Conservation (phyloP, 176 grass and related monocot species). For the Aegilops tauschii region DNA sequence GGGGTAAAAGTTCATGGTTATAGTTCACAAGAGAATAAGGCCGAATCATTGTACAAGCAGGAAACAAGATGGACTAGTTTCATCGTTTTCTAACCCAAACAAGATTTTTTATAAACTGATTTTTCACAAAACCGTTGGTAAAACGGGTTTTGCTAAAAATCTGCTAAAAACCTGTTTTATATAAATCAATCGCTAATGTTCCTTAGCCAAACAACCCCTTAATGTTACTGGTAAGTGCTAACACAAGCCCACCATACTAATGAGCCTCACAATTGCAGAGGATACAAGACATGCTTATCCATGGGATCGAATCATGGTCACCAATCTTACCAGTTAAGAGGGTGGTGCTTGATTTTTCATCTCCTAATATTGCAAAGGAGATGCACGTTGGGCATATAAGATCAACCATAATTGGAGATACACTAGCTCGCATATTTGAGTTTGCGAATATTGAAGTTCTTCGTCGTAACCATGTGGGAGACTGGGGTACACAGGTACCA, state of each 20-base stretch:
- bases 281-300: conserved; percentile 83
- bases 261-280: conserved; percentile 44
- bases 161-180: too few species aligned
- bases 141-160: too few species aligned
- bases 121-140: too few species aligned
- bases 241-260: conserved; percentile 6
- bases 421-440: conserved; percentile 89
- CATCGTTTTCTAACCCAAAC: too few species aligned
- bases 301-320: conserved; percentile 77
- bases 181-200: too few species aligned
- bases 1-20: too few species aligned
- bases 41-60: too few species aligned
- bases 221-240: conserved; percentile 1
- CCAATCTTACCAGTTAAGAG: conserved; percentile 65
- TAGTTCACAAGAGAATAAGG: too few species aligned
- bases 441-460: conserved; percentile 86
- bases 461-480: conserved; percentile 90
- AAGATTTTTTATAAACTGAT: too few species aligned
- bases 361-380: conserved; percentile 97
- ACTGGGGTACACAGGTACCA: conserved; percentile 96
- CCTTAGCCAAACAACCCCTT: too few species aligned
- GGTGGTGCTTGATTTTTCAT: conserved; percentile 86
- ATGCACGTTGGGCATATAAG: conserved; percentile 95
- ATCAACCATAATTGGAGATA: conserved; percentile 95
- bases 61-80: too few species aligned